Percentiles rank a stretch among this genome's conserved stretches.
These are phyloP conservation scores for Fusarium mundagurra DNA, from an alignment of 2,329 filamentous ascomycete species.

Conservation along the genomic window DNA sequence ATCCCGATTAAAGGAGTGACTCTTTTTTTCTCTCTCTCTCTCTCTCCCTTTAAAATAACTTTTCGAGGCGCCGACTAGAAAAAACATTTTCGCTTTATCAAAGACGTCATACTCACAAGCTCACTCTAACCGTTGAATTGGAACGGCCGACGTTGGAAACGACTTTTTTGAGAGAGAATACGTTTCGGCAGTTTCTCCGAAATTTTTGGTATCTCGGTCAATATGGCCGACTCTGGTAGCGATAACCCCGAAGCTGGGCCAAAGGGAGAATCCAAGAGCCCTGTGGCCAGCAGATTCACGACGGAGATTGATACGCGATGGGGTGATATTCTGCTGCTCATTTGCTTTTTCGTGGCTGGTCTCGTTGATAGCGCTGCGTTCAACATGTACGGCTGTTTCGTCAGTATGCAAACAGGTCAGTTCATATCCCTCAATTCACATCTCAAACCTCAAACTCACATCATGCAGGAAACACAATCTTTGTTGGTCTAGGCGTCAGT, in stretches of 20 bases:
- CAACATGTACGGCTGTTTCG: conserved; percentile 44
- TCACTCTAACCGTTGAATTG: background rate
- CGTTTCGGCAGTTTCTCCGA: background rate
- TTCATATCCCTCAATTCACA: background rate
- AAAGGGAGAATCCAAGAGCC: background rate
- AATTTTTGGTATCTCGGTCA: conserved; percentile 1
- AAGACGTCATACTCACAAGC: background rate
- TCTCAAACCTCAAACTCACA: background rate
- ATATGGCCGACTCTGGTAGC: conserved; percentile 28
- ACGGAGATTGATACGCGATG: conserved; percentile 36
- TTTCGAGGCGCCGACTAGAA: background rate
- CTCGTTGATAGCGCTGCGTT: conserved; percentile 43
- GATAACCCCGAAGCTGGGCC: conserved; percentile 28
- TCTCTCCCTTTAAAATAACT: conserved; percentile 1
- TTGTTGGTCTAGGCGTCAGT: conserved; percentile 40
- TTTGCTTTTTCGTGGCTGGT: conserved; percentile 42
- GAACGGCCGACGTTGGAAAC: background rate
- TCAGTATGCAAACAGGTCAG: conserved; percentile 45
- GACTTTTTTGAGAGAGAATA: no score
- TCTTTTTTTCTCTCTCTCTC: background rate
- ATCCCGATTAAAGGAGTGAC: conserved; percentile 19
- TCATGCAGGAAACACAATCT: conserved; percentile 41
- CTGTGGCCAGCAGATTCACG: conserved; percentile 24
- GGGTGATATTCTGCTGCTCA: conserved; percentile 36
- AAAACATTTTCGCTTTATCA: background rate